phyloP scores from a whole-genome alignment of 163 green algal genomes.

The Volvox carteri region DNA sequence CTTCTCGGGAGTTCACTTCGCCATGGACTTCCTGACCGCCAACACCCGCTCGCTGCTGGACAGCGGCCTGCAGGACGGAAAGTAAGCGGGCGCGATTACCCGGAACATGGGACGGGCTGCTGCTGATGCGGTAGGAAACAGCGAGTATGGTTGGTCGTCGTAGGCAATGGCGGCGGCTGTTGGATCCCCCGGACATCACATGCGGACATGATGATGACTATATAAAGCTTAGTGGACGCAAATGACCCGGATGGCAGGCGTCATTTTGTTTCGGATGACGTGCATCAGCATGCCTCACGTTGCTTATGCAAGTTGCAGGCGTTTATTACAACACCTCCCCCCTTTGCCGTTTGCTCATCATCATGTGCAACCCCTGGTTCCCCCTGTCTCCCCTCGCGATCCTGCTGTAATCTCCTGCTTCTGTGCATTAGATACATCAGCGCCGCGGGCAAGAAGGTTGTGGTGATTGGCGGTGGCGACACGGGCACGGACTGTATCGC shows the following conservation, averaged over 20 bases:
- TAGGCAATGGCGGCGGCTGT: not conserved
- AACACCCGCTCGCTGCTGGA: constrained; percentile 96
- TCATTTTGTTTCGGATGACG: too few species aligned
- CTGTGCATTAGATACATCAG: constrained; percentile 91
- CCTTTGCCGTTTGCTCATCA: not conserved
- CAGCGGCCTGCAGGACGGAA: constrained; percentile 82
- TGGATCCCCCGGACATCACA: too few species aligned
- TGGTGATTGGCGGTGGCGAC: constrained; percentile 96
- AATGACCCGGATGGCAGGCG: too few species aligned
- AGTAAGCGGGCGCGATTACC: constrained; percentile 77
- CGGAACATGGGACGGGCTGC: too few species aligned
- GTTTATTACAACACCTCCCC: too few species aligned
- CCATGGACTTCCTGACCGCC: constrained; percentile 96
- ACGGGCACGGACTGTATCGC: constrained; percentile 98
- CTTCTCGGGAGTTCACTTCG: constrained; percentile 92
- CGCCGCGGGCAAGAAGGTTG: constrained; percentile 83
- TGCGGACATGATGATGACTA: too few species aligned
- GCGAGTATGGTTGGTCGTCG: too few species aligned
- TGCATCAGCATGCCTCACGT: too few species aligned
- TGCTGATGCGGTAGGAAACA: too few species aligned
- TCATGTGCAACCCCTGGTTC: not conserved
- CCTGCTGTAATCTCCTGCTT: too few species aligned
- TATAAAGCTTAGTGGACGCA: too few species aligned
- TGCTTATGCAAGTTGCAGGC: too few species aligned
- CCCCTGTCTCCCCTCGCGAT: not conserved